Conservation (phyloP, 176 grass and related monocot species). For the Coix lacrymajobi region DNA sequence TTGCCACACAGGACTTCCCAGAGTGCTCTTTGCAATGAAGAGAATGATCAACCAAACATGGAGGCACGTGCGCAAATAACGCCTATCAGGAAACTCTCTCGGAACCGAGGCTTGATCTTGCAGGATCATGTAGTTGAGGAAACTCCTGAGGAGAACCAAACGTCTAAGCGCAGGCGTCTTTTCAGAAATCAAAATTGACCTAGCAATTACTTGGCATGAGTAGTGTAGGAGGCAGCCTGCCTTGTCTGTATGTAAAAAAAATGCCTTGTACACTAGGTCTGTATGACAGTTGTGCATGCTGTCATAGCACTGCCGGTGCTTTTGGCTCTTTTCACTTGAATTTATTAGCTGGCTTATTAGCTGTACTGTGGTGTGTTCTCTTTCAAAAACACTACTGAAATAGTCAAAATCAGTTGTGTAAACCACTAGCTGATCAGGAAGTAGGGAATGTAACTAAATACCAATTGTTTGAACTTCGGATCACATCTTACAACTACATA, state of each 20-base stretch:
- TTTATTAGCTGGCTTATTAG: too few species aligned
- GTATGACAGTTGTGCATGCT: not conserved
- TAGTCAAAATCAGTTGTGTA: too few species aligned
- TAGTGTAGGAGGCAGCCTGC: not conserved
- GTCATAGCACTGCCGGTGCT: not conserved
- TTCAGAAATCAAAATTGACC: slow-evolving; percentile 40
- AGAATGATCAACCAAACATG: not conserved
- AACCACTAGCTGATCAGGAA: too few species aligned
- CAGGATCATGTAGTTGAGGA: slow-evolving; percentile 58
- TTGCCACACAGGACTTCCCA: slow-evolving; percentile 54
- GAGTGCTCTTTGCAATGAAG: not conserved
- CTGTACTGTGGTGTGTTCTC: too few species aligned
- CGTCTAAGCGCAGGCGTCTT: slow-evolving; percentile 43
- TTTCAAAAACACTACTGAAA: too few species aligned
- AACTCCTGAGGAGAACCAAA: slow-evolving; percentile 40
- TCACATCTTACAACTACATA: not conserved
- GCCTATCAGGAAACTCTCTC: slow-evolving; percentile 59
- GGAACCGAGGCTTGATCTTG: slow-evolving; percentile 71
- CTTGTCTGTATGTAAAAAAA: slow-evolving; percentile 13
- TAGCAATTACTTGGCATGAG: not conserved
- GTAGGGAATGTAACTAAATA: slow-evolving; percentile 12
- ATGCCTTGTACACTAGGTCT: not conserved
- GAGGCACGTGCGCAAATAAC: slow-evolving; percentile 25
- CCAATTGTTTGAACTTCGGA: not conserved
- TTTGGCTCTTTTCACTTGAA: too few species aligned